Evolutionary conservation across 108 stramenopile species (phyloP), one percentile per base, ranked within the genome.

Genomic region (Cyclotella baltica): DNA sequence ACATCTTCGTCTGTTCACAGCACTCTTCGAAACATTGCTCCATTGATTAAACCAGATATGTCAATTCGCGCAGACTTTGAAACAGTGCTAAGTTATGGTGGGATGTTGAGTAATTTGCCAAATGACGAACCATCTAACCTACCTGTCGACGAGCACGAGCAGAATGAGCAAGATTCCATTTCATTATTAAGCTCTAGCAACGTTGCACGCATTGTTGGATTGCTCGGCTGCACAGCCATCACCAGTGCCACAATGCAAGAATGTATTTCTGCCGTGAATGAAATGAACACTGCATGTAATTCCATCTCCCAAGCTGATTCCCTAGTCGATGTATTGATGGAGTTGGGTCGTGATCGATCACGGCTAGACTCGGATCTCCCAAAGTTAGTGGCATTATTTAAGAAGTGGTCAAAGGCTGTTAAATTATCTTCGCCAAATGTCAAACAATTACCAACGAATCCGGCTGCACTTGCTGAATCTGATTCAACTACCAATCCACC

Each of bases 371-470:
- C 47, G 5, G 15, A 22, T 11, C 10, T 22, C 6, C 15, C 31
- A 20, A 29, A 48, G 4, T 27, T 40, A 38, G 62, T 20, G 28
- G 62, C 58, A 19, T 16, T 18, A 16, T 3, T 73, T 4, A n/a
- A 19, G 48, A 61, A 73, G 34, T 73, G 72, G 72, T 28, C 28
- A 27, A 73, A 73, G 72, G 37, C 62, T 6, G 37, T 73, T 11
- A 22, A 40, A 16, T 31, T 5, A 33, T 30, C 59, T 31, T 27
- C 59, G 4, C 5, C 31, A 40, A 18, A 11, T 48, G 65, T 16
- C 4, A 48, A 67, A 23, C 22, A 6, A 6, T 13, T 43, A 8
- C 40, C 40, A 8, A 5, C 19, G 6, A 13, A 10, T n/a, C 8
- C n/a, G n/a, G n/a, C n/a, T n/a, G n/a, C n/a, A n/a, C n/a, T n/a